Base-by-base conservation (phyloP, 2,329 filamentous ascomycete species). In the Aspergillus latus region DNA sequence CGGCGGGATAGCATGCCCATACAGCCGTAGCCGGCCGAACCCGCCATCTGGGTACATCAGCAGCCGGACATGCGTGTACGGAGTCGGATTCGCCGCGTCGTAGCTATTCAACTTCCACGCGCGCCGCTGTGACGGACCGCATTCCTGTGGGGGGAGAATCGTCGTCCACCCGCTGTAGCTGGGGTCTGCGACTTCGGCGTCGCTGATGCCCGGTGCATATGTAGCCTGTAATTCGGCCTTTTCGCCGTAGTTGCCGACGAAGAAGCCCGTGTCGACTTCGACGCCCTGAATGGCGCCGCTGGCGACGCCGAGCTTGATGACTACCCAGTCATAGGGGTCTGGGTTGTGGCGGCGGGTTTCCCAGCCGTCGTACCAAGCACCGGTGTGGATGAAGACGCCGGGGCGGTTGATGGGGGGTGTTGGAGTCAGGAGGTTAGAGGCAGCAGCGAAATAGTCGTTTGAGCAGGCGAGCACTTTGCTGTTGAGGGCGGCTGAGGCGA, bases 301-400 rank as follows among this genome's bases (percentile, higher is more conserved):
- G 16, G 67, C 77, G 0, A 83, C 81, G n/a, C 83, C 83, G 0
- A 86, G 76, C 44, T 80, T 76, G 57, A 86, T 76, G 5, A 86
- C 78, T 0, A 82, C 83, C 81, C 81, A 86, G 70, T 87, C 84
- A 59, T 78, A 83, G 9, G 79, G 76, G 39, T 78, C 76, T 0
- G 77, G 70, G 66, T 87, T 87, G 72, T 86, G 84, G 28, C 84
- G 76, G 5, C 84, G 76, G 4, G 84, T 86, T 62, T 87, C 84
- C 84, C 84, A 86, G 15, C 84, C 84, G 66, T 86, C 83, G 66
- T 85, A 86, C 83, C 84, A 86, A 47, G 82, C 83, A 56, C 84
- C 84, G 3, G 82, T 78, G 67, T 84, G 80, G 40, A 81, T 77
- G 71, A 84, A 86, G 64, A 83, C 77, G 49, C 83, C 83, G 0